Evolutionary conservation across 495 filamentous ascomycete species (phyloP).

Genomic region (Lasiosphaeris hirsuta): DNA sequence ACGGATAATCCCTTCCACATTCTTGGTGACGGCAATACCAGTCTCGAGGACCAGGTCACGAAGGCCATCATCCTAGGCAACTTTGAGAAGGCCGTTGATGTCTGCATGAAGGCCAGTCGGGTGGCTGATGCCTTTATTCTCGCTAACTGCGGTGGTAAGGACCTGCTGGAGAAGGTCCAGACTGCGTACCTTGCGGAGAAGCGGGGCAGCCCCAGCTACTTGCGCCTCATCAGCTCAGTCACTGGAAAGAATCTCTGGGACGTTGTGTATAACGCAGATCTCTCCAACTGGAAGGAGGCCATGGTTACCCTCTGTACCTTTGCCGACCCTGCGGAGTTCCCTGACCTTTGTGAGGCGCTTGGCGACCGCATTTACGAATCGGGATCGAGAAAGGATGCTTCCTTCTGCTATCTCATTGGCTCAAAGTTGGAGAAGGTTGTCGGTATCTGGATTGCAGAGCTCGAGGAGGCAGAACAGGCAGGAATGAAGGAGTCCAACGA

Average conservation of each 20-base stretch:
- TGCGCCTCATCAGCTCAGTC: conserved; percentile 85
- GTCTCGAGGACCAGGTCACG: conserved; percentile 83
- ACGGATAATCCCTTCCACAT: conserved; percentile 57
- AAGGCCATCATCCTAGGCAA: conserved; percentile 80
- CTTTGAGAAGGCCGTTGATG: conserved; percentile 85
- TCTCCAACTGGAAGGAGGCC: conserved; percentile 92
- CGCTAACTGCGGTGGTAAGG: conserved; percentile 92
- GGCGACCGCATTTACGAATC: conserved; percentile 87
- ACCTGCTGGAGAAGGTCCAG: conserved; percentile 91
- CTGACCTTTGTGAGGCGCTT: conserved; percentile 93
- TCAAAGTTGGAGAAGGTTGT: conserved; percentile 98
- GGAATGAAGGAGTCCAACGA: conserved; percentile 62
- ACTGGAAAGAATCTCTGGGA: conserved; percentile 98
- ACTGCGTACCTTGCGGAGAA: conserved; percentile 85
- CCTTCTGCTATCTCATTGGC: conserved; percentile 92
- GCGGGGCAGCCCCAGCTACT: conserved; percentile 79
- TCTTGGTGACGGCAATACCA: conserved; percentile 72
- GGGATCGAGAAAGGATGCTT: conserved; percentile 75
- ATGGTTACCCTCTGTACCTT: conserved; percentile 96
- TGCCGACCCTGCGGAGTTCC: conserved; percentile 83
- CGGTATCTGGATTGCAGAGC: conserved; percentile 85
- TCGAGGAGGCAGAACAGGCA: conserved; percentile 75
- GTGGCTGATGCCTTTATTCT: conserved; percentile 98
- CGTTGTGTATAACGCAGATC: conserved; percentile 90
- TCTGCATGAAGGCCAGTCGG: conserved; percentile 81